Evolutionary conservation across 192 early-diverging fungal genomes (phyloP).

Genomic region (Backusella macrospora): DNA sequence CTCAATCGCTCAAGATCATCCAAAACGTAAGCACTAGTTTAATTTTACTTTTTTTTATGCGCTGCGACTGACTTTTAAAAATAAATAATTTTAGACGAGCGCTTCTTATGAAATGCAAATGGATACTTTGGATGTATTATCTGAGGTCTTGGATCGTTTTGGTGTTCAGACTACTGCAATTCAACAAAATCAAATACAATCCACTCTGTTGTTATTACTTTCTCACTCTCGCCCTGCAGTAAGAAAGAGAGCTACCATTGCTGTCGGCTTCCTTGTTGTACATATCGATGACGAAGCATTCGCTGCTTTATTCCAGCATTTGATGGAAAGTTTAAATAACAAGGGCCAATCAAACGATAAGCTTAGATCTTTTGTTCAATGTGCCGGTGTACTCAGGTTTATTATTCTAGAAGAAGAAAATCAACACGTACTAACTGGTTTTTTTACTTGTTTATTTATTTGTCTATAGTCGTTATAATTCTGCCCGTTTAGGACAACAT

Average conservation of each 20-base stretch:
- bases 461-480: slow-evolving; percentile 67
- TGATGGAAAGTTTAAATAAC: slow-evolving; percentile 57
- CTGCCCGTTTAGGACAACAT: slow-evolving; percentile 68
- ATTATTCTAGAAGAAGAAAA: not conserved
- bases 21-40: slow-evolving; percentile 51
- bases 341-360: slow-evolving; percentile 61
- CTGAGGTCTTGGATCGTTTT: slow-evolving; percentile 72
- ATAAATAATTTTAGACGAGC: slow-evolving; percentile 34
- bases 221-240: slow-evolving; percentile 72
- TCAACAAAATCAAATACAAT: slow-evolving; percentile 63
- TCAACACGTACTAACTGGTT: not conserved
- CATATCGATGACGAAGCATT: slow-evolving; percentile 73
- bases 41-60: not conserved
- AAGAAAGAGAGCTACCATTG: slow-evolving; percentile 75
- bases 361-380: slow-evolving; percentile 73
- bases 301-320: slow-evolving; percentile 57
- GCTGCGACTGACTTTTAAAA: not conserved
- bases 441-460: not conserved
- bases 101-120: slow-evolving; percentile 60
- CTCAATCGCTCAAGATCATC: slow-evolving; percentile 66
- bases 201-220: slow-evolving; percentile 66
- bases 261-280: slow-evolving; percentile 66
- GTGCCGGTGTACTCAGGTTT: slow-evolving; percentile 74
- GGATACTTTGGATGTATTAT: slow-evolving; percentile 76
- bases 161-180: slow-evolving; percentile 55